A percentile compares a stretch with the other conserved stretches of the same genome.
Evolutionary conservation across 73 alveolate species (phyloP).

Genomic region (Effrenium voratum): DNA sequence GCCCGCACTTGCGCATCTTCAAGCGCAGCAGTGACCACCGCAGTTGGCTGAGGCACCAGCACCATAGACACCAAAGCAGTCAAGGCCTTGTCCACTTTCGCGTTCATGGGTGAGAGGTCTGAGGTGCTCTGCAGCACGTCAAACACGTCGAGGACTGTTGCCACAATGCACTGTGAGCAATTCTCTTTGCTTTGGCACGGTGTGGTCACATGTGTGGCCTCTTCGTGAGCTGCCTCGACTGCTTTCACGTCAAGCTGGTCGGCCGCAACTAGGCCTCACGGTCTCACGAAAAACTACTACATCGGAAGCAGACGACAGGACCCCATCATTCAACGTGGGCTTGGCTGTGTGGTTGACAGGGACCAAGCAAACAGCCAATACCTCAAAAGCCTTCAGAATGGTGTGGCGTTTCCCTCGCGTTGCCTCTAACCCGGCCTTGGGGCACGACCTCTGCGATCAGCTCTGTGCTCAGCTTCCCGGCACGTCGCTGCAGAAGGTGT

Average conservation of each 20-base stretch:
- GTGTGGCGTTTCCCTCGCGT: too few relatives aligned
- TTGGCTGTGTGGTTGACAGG: too few relatives aligned
- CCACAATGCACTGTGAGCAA: background rate
- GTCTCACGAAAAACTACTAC: too few relatives aligned
- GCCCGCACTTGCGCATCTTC: background rate
- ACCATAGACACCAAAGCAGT: background rate
- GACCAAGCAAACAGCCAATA: too few relatives aligned
- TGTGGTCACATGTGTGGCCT: background rate
- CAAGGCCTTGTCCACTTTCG: background rate
- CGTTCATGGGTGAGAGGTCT: background rate
- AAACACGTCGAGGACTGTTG: background rate
- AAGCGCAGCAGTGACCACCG: background rate
- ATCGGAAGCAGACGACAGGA: too few relatives aligned
- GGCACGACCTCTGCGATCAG: too few relatives aligned
- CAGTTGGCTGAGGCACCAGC: conserved; percentile 14
- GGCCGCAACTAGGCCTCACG: too few relatives aligned
- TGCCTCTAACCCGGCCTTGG: too few relatives aligned
- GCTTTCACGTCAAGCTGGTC: background rate
- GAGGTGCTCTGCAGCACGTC: background rate
- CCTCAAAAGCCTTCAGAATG: too few relatives aligned
- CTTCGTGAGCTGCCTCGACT: conserved; percentile 5
- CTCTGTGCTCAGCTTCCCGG: too few relatives aligned
- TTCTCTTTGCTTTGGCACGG: background rate
- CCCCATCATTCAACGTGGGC: too few relatives aligned
- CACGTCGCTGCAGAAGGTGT: too few relatives aligned